Conservation (phyloP, 108 stramenopile genomes). For the Aurantiochytrium sp. region DNA sequence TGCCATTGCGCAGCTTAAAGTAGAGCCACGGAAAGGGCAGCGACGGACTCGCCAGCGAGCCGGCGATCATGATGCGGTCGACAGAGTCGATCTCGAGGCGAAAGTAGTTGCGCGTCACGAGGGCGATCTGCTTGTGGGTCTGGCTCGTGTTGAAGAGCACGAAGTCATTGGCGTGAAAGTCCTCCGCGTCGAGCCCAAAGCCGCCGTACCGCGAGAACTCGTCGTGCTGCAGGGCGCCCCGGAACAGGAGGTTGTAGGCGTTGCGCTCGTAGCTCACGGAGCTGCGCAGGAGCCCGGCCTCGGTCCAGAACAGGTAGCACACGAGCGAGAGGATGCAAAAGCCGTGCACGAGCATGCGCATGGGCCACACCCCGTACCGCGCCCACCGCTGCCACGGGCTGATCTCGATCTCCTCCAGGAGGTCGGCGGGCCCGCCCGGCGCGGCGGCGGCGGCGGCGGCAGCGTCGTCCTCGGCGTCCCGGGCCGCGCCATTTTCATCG, state of each 20-base stretch:
- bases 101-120: neutral
- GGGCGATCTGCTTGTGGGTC: neutral
- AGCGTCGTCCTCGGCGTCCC: too few species aligned
- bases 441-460: too few species aligned
- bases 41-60: neutral
- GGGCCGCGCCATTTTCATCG: too few species aligned
- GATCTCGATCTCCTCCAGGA: neutral
- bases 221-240: conserved; percentile 2
- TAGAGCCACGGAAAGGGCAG: neutral
- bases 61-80: neutral
- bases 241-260: neutral
- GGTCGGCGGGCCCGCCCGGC: neutral
- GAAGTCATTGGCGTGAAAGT: conserved; percentile 29
- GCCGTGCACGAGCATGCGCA: neutral
- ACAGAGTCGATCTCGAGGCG: neutral
- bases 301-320: neutral
- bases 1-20: neutral
- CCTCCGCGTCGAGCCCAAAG: neutral
- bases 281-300: neutral
- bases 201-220: conserved; percentile 16
- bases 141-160: neutral
- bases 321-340: neutral
- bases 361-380: conserved; percentile 6
- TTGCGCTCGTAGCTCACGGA: conserved; percentile 6
- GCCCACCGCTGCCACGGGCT: neutral